Base-by-base conservation (phyloP, 2,329 filamentous ascomycete genomes). In the Aspergillus tanneri region DNA sequence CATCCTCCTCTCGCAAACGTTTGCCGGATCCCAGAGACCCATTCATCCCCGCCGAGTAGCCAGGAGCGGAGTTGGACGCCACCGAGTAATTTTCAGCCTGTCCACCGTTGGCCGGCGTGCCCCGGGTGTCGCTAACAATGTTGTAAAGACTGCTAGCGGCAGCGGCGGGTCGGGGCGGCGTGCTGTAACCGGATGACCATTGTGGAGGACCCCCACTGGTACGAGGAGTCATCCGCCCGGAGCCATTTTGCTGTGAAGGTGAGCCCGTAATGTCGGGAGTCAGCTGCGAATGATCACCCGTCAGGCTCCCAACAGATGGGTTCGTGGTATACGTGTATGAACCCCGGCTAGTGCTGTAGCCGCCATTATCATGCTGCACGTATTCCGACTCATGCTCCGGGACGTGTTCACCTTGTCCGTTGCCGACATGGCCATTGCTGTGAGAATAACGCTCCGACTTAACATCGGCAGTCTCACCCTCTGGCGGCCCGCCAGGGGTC, bases 141-240 rank as follows among this genome's bases (percentile, higher is more conserved):
- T 85, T 95, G 77, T 95, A 95, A 42, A 96, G 76, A 65, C 84
- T 95, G 75, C 88, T 91, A 1, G 88, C 85, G 3, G 86, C 80
- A n/a, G n/a, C n/a, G 1, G 71, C 56, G 2, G 81, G 77, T 34
- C 90, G 85, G 18, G 90, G 90, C 40, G 91, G 87, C 1, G 89
- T 91, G 66, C 77, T 86, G 72, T 95, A 95, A 21, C 85, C 85
- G 42, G 79, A 81, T 5, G 80, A 69, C 71, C 95, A 96, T 69
- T 90, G 89, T 2, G 84, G 76, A 28, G 84, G 78, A 1, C 86
- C 80, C 8, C 83, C 79, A 4, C 89, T 82, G 0, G 88, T 95
- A 58, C 91, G 84, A 9, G 91, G 90, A 4, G 90, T 96, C 27
- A 90, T 89, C 52, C 90, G 84, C 25, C 90, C 90, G 23, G 90